Base-by-base conservation (phyloP, 1,284 basidiomycete species). In the Trametes pubescens region DNA sequence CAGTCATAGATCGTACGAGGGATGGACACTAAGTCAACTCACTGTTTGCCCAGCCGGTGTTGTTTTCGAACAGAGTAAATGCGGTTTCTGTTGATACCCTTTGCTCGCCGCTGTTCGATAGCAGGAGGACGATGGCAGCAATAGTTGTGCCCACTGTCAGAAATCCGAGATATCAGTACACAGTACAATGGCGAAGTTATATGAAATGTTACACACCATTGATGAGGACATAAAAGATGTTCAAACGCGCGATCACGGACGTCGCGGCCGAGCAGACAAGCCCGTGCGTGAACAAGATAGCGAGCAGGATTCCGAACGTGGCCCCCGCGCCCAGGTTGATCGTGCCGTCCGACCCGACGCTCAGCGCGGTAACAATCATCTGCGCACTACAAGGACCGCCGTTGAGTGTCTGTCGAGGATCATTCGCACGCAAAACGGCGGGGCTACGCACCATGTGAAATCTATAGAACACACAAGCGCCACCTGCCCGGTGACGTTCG, bases 291-390 rank as follows among this genome's bases (percentile, higher is more conserved):
- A 89, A 81, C 18, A 90, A 72, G 61, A 91, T 87, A 1, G 82
- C 86, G 16, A 88, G 71, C 8, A 91, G 75, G 59, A 91, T 90
- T 7, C 88, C 90, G 68, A 83, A 89, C 1, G 89, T 90, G 2
- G 87, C 81, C 0, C 87, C 88, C n/a, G 81, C 68, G 51, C 83
- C 81, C n/a, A 88, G 73, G 38, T 81, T 76, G 24, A 81, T 76
- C 6, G 78, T 72, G 10, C 87, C 87, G 65, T 88, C 78, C 4
- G 87, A 84, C 24, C 78, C 79, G 0, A 92, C 88, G 6, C 85
- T 80, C 37, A 91, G 82, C 0, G 88, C 89, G 2, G 89, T 89
- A 4, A 88, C 84, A 62, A 92, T 91, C 90, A 92, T 92, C 73
- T 91, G 86, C 4, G 90, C 90, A 48, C 82, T 84, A 49, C 8